Conservation (phyloP, 106 monocot species). For the Dactylorhiza incarnata region DNA sequence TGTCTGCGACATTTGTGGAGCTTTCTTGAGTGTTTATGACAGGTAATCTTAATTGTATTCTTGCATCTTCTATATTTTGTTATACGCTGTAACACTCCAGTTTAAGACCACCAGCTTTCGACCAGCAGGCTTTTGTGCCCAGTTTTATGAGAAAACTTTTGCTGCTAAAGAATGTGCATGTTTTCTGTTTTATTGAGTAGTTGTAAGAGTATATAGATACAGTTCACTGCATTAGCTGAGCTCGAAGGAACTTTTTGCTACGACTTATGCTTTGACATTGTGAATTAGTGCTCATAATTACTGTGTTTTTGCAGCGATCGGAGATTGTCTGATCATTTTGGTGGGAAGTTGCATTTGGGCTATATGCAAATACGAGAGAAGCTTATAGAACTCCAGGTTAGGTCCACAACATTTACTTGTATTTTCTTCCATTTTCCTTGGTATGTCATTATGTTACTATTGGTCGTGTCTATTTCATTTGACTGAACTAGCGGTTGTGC, state of each 20-base stretch:
- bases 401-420: background rate
- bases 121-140: slow-evolving; percentile 92
- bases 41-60: slow-evolving; percentile 35
- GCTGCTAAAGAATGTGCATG: slow-evolving; percentile 96
- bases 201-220: slow-evolving; percentile 14
- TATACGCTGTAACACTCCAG: background rate
- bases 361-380: slow-evolving; percentile 96
- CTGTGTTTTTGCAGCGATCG: slow-evolving; percentile 58
- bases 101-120: slow-evolving; percentile 38
- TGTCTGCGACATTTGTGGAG: slow-evolving; percentile 93
- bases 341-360: slow-evolving; percentile 91
- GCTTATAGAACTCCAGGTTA: slow-evolving; percentile 67
- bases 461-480: background rate
- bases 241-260: background rate
- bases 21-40: slow-evolving; percentile 97
- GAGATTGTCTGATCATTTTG: slow-evolving; percentile 95
- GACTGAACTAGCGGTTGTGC: background rate
- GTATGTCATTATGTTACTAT: background rate
- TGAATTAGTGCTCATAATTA: slow-evolving; percentile 14
- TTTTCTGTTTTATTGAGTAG: slow-evolving; percentile 50
- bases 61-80: background rate
- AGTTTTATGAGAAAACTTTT: slow-evolving; percentile 89
- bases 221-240: slow-evolving; percentile 4
- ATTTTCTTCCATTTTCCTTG: background rate
- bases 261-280: background rate